Evolutionary conservation across 75 land plant genomes (phyloP).

Genomic region (Pinus taeda): DNA sequence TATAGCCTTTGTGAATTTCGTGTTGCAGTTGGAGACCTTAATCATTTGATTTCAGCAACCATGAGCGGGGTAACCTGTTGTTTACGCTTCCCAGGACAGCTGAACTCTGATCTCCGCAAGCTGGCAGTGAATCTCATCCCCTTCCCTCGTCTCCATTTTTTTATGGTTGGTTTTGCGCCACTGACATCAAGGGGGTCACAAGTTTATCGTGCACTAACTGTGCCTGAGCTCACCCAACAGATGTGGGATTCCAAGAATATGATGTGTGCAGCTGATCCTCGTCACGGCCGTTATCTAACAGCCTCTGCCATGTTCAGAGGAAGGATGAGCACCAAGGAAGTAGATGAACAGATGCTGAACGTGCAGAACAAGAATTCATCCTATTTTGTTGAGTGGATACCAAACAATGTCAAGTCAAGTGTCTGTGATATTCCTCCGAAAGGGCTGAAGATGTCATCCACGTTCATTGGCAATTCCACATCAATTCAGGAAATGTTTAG

Average conservation of each 20-base stretch:
- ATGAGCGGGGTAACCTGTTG: conserved; percentile 50
- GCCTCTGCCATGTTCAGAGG: conserved; percentile 47
- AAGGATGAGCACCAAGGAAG: conserved; percentile 37
- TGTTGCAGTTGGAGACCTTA: conserved; percentile 29
- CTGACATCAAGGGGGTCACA: conserved; percentile 50
- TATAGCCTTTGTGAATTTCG: too few relatives aligned
- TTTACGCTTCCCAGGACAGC: conserved; percentile 46
- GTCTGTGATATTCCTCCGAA: conserved; percentile 41
- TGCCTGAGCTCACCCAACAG: conserved; percentile 53
- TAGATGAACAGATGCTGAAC: conserved; percentile 44
- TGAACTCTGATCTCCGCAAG: conserved; percentile 48
- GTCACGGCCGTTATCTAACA: conserved; percentile 45
- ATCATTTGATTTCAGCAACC: conserved; percentile 38
- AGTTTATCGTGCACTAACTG: conserved; percentile 47
- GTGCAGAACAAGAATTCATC: conserved; percentile 54
- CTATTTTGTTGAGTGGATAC: conserved; percentile 48
- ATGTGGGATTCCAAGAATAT: conserved; percentile 72
- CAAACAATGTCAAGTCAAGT: conserved; percentile 45
- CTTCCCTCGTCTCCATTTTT: conserved; percentile 50
- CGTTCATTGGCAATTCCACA: conserved; percentile 31
- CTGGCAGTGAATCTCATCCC: conserved; percentile 45
- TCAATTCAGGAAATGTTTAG: conserved; percentile 50
- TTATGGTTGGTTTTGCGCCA: conserved; percentile 49
- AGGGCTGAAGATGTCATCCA: conserved; percentile 37
- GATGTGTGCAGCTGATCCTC: conserved; percentile 59